phyloP scores from a whole-genome alignment of 2,329 filamentous ascomycete species.

The Talaromyces sp. region DNA sequence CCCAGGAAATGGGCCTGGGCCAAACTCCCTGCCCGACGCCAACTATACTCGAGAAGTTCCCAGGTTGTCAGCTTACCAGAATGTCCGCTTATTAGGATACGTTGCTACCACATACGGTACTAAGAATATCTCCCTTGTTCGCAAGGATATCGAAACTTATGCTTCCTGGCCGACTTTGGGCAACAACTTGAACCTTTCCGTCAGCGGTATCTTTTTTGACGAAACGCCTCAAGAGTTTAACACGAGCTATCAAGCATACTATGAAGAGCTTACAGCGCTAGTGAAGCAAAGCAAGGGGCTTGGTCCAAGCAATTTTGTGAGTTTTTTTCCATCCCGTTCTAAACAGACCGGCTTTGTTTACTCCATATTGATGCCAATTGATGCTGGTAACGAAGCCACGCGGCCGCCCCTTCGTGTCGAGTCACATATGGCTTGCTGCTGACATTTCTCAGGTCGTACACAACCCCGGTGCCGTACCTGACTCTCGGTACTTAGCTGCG shows the following conservation, averaged over 20 bases:
- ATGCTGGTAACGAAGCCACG: neutral
- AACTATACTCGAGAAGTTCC: conserved; percentile 40
- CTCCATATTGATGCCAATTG: neutral
- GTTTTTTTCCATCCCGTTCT: conserved; percentile 17
- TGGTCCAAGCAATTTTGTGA: conserved; percentile 32
- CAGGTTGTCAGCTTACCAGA: conserved; percentile 36
- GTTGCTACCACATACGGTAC: conserved; percentile 46
- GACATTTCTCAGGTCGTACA: conserved; percentile 35
- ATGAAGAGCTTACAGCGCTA: conserved; percentile 26
- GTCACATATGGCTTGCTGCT: conserved; percentile 3
- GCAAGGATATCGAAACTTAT: conserved; percentile 41
- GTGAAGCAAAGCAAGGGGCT: conserved; percentile 27
- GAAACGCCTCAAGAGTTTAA: conserved; percentile 39
- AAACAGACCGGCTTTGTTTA: neutral
- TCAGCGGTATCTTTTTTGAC: conserved; percentile 47
- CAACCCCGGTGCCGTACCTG: conserved; percentile 42
- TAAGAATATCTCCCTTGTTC: conserved; percentile 35
- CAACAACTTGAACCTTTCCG: conserved; percentile 30
- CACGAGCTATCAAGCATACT: conserved; percentile 23
- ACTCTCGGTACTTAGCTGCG: conserved; percentile 32
- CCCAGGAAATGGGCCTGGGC: conserved; percentile 43
- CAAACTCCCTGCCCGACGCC: conserved; percentile 34
- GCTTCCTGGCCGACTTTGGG: conserved; percentile 37
- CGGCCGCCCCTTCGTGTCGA: neutral
- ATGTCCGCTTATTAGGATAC: conserved; percentile 46